Percentiles rank a stretch among this genome's conserved stretches.
phyloP scores from a whole-genome alignment of 2,329 filamentous ascomycete genomes.

The Sclerotinia nivalis region DNA sequence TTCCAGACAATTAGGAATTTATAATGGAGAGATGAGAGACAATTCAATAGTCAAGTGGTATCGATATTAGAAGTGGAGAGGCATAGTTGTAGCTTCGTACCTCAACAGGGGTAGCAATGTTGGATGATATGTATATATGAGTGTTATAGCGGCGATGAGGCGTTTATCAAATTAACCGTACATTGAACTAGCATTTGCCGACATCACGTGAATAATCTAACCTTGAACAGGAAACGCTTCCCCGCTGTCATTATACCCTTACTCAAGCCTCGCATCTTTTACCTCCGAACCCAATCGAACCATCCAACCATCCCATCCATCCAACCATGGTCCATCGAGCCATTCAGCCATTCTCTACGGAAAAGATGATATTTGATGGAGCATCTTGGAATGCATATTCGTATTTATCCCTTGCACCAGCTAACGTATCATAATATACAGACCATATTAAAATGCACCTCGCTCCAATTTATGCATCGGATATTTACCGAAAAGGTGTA shows the following conservation, averaged over 20 bases:
- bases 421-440: constrained; percentile 14
- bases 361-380: no score
- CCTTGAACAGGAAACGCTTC: background rate
- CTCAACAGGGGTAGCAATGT: background rate
- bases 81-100: background rate
- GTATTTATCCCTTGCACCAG: constrained; percentile 6
- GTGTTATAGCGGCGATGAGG: constrained; percentile 8
- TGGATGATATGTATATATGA: background rate
- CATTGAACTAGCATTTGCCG: background rate
- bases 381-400: background rate
- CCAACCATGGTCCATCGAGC: no score
- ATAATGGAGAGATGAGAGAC: constrained; percentile 4
- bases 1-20: constrained; percentile 6
- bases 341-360: no score
- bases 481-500: background rate
- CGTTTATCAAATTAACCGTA: background rate
- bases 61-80: background rate
- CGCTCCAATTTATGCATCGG: background rate
- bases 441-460: constrained; percentile 3
- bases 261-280: background rate
- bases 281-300: no score
- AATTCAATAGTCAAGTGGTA: background rate
- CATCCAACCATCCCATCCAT: no score
- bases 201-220: constrained; percentile 6
- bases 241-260: background rate